Conservation (phyloP, 2,329 filamentous ascomycete species). For the Neophaeococcomyces mojaviensis region DNA sequence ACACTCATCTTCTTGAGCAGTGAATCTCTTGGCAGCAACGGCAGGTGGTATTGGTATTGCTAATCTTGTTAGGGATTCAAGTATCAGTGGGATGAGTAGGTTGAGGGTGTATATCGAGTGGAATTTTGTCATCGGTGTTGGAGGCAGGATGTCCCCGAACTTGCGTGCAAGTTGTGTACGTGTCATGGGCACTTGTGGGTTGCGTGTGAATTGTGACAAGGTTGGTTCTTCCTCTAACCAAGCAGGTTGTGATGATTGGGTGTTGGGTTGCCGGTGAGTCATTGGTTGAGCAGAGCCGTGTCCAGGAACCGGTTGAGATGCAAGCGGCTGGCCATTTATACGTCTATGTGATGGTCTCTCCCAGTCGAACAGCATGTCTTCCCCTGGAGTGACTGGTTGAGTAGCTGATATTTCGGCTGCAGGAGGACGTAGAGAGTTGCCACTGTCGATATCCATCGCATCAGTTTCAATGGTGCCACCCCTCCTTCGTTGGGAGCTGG, state of each 20-base stretch:
- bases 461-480: constrained; percentile 36
- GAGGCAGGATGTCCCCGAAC: constrained; percentile 86
- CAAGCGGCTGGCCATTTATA: constrained; percentile 41
- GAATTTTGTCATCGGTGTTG: constrained; percentile 82
- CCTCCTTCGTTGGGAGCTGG: constrained; percentile 32
- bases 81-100: constrained; percentile 70
- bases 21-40: constrained; percentile 31
- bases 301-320: constrained; percentile 16
- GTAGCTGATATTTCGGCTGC: constrained; percentile 62
- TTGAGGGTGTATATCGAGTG: constrained; percentile 71
- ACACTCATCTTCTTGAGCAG: constrained; percentile 45
- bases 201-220: constrained; percentile 72
- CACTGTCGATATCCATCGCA: constrained; percentile 63
- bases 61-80: constrained; percentile 74
- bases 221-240: constrained; percentile 76
- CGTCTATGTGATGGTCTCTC: constrained; percentile 53
- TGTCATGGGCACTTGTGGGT: constrained; percentile 68
- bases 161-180: constrained; percentile 81
- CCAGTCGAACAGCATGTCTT: constrained; percentile 78
- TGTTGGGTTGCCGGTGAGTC: constrained; percentile 17
- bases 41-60: constrained; percentile 57
- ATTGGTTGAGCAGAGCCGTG: constrained; percentile 35
- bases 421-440: constrained; percentile 24
- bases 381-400: constrained; percentile 71
- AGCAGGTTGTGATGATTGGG: constrained; percentile 29